Evolutionary conservation across 2,329 filamentous ascomycete species (phyloP), one percentile per base, ranked within the genome.

Genomic region (Myriosclerotinia duriaeana): DNA sequence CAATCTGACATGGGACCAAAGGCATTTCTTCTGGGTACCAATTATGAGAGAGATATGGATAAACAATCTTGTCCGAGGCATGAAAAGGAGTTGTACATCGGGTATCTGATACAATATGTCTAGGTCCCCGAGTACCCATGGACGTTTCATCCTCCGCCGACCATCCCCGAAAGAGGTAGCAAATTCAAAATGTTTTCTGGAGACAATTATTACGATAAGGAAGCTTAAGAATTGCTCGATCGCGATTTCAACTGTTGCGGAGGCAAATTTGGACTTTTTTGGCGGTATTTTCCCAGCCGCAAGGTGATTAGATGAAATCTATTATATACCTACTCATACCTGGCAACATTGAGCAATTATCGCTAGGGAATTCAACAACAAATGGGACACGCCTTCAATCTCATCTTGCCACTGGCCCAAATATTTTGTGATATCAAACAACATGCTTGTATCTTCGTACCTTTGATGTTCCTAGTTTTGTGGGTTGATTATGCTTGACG

Each of bases 401-500:
- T 26, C 26, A 22, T 9, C 30, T 50, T 38, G 30, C 44, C 44
- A 12, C 44, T 20, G n/a, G n/a, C n/a, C 12, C 3, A 61, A 5
- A 15, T 61, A 40, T 50, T 61, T 26, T 22, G 58, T 61, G 50
- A 53, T 34, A 54, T 40, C 48, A 42, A 63, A 63, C 60, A 54
- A 5, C n/a, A 63, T 54, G 17, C 48, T 53, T 63, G n/a, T 54
- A 22, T 42, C 48, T 15, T 42, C 22, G 60, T 30, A 53, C 17
- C 34, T 42, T 15, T 63, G 20, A 17, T 63, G 60, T 63, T 61
- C 15, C 58, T 50, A 20, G 6, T 8, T 38, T 20, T 50, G 44
- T 34, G 44, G 34, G 15, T 20, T 61, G 8, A 22, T n/a, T 52
- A 40, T 53, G 36, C 52, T 56, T 48, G 65, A 70, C 72, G 68